These are phyloP conservation scores for Starmerella cellae DNA, from an alignment of 805 yeast genomes.

Conservation along the genomic window DNA sequence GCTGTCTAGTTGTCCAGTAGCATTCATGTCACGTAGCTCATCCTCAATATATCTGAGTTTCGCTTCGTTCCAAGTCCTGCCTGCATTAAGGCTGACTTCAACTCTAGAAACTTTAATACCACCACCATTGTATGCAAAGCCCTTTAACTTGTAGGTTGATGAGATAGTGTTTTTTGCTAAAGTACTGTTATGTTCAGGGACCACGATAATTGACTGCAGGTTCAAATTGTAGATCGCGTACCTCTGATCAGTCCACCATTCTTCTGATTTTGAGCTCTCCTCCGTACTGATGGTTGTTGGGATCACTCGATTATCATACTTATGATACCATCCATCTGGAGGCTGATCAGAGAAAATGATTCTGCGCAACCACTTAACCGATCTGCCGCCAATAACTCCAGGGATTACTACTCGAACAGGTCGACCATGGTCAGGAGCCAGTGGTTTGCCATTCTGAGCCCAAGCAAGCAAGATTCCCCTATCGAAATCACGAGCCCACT, in stretches of 20 bases:
- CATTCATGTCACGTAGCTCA: constrained; percentile 23
- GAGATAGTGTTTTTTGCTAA: constrained; percentile 6
- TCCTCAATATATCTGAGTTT: constrained; percentile 29
- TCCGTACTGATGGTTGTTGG: constrained; percentile 31
- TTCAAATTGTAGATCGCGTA: constrained; percentile 29
- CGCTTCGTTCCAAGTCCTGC: constrained; percentile 26
- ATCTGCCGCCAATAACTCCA: constrained; percentile 32
- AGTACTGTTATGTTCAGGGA: constrained; percentile 26
- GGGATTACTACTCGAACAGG: constrained; percentile 30
- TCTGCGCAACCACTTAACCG: constrained; percentile 30
- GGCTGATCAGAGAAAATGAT: constrained; percentile 26
- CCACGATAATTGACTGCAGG: constrained; percentile 27
- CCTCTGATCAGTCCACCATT: constrained; percentile 32
- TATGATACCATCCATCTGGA: constrained; percentile 30
- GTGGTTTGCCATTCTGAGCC: constrained; percentile 28
- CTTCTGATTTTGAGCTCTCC: constrained; percentile 25
- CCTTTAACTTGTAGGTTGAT: constrained; percentile 21
- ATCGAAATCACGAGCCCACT: constrained; percentile 28
- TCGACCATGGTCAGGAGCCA: constrained; percentile 30
- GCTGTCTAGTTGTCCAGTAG: constrained; percentile 21
- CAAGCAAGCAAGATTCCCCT: constrained; percentile 28
- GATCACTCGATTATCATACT: constrained; percentile 29
- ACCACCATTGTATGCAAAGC: constrained; percentile 31
- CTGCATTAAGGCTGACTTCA: constrained; percentile 28
- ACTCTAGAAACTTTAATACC: constrained; percentile 28